phyloP scores from a whole-genome alignment of 371 early-diverging fungal species.

The Syncephalastrum racemosum region DNA sequence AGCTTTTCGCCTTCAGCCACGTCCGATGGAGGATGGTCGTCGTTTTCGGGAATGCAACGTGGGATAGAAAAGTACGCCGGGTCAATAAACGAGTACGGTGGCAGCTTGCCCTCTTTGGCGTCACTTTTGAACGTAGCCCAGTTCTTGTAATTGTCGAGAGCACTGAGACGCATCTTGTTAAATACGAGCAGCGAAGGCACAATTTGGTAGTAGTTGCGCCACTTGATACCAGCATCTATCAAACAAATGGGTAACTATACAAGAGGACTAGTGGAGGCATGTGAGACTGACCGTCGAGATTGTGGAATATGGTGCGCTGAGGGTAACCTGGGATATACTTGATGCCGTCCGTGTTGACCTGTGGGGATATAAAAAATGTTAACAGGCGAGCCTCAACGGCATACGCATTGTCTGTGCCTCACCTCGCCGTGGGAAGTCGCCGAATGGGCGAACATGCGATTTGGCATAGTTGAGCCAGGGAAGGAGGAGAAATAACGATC shows the following conservation, averaged over 20 bases:
- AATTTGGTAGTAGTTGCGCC: slow-evolving; percentile 22
- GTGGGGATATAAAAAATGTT: neutral
- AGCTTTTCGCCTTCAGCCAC: slow-evolving; percentile 24
- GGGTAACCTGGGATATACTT: slow-evolving; percentile 26
- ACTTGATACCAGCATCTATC: slow-evolving; percentile 14
- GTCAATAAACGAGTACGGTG: slow-evolving; percentile 26
- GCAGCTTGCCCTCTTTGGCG: slow-evolving; percentile 23
- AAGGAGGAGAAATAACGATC: slow-evolving; percentile 29
- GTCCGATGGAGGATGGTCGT: slow-evolving; percentile 29
- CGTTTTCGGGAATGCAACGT: slow-evolving; percentile 10
- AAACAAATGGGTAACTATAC: neutral
- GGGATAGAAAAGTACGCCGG: slow-evolving; percentile 29
- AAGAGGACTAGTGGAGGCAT: too few species aligned
- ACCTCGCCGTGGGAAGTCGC: slow-evolving; percentile 25
- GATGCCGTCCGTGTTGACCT: slow-evolving; percentile 10
- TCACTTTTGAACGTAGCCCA: slow-evolving; percentile 23
- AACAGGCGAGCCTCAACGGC: neutral
- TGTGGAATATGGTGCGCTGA: slow-evolving; percentile 32
- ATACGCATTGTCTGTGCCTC: neutral
- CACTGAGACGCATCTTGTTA: slow-evolving; percentile 18
- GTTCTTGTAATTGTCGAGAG: slow-evolving; percentile 14
- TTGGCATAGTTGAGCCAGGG: slow-evolving; percentile 37
- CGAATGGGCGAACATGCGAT: slow-evolving; percentile 30
- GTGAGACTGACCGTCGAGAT: slow-evolving; percentile 18
- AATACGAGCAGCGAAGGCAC: slow-evolving; percentile 25